phyloP scores from a whole-genome alignment of 164 flowering plant species.

The Liriodendron chinense region DNA sequence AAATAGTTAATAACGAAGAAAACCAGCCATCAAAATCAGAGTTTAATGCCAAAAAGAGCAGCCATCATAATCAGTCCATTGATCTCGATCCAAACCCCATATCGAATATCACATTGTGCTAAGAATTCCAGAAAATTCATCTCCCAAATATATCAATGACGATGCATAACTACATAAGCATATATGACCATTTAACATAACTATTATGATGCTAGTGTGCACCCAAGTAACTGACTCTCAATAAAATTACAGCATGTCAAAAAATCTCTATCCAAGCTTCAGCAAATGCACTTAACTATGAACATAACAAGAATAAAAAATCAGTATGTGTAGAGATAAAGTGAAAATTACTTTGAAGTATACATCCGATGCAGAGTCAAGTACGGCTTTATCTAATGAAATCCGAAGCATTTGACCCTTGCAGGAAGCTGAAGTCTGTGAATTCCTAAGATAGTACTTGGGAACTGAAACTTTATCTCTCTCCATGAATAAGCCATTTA shows the following conservation, averaged over 20 bases:
- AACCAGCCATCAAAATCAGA: too few species aligned
- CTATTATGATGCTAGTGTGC: neutral
- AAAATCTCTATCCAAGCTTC: neutral
- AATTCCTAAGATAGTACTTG: constrained; percentile 15
- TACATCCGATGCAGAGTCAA: constrained; percentile 58
- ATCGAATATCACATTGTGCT: too few species aligned
- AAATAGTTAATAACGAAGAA: too few species aligned
- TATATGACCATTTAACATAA: neutral
- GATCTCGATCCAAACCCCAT: too few species aligned
- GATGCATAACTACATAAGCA: too few species aligned
- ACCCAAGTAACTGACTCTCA: too few species aligned
- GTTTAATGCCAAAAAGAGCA: too few species aligned
- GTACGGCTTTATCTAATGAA: constrained; percentile 65
- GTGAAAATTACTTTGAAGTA: constrained; percentile 58
- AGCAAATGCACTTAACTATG: neutral
- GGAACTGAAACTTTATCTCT: constrained; percentile 12
- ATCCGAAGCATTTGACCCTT: constrained; percentile 68
- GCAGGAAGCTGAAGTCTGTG: constrained; percentile 27
- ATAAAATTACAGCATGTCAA: too few species aligned
- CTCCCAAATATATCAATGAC: too few species aligned
- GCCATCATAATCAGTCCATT: too few species aligned
- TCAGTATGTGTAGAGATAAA: neutral
- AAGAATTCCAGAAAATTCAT: too few species aligned
- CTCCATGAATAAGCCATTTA: constrained; percentile 67
- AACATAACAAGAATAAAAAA: neutral